Percentiles rank a stretch among this genome's conserved stretches.
Evolutionary conservation across 306 rosid species (phyloP).

Genomic region (Fragaria ananassa): DNA sequence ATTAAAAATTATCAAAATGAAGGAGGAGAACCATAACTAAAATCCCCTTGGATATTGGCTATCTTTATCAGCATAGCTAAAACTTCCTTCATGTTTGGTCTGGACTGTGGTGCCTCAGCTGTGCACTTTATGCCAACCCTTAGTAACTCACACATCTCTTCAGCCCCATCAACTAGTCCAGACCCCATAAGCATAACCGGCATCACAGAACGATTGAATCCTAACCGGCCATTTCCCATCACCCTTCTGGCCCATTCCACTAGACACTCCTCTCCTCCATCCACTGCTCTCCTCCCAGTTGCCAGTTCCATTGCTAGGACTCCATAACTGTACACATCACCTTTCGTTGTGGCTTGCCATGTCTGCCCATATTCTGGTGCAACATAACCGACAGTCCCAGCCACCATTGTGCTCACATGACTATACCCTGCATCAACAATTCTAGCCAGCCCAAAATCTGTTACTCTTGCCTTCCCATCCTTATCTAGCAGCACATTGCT

Average conservation of each 20-base stretch:
- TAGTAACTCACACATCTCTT: conserved; percentile 75
- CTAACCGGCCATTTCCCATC: conserved; percentile 49
- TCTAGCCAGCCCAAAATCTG: conserved; percentile 93
- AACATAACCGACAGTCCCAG: conserved; percentile 91
- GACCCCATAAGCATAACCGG: conserved; percentile 61
- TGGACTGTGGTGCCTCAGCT: conserved; percentile 54
- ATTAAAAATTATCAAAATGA: conserved; percentile 19
- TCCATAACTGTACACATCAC: conserved; percentile 91
- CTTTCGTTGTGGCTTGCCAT: conserved; percentile 91
- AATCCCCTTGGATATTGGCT: conserved; percentile 31
- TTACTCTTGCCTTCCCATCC: conserved; percentile 72
- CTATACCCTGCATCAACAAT: conserved; percentile 76
- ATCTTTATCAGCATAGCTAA: conserved; percentile 59
- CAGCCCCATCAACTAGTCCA: conserved; percentile 61
- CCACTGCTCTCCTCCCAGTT: conserved; percentile 79
- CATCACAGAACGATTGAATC: conserved; percentile 32
- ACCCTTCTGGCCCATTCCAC: conserved; percentile 84
- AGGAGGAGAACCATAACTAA: conserved; percentile 35
- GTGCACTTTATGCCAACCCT: conserved; percentile 77
- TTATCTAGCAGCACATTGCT: conserved; percentile 80
- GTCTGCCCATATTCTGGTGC: conserved; percentile 96
- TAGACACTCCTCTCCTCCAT: conserved; percentile 92
- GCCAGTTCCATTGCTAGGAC: conserved; percentile 85
- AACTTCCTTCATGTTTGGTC: conserved; percentile 97
- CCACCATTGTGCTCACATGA: conserved; percentile 93